phyloP scores from a whole-genome alignment of 306 rosid species.

The Sophora flavescens region DNA sequence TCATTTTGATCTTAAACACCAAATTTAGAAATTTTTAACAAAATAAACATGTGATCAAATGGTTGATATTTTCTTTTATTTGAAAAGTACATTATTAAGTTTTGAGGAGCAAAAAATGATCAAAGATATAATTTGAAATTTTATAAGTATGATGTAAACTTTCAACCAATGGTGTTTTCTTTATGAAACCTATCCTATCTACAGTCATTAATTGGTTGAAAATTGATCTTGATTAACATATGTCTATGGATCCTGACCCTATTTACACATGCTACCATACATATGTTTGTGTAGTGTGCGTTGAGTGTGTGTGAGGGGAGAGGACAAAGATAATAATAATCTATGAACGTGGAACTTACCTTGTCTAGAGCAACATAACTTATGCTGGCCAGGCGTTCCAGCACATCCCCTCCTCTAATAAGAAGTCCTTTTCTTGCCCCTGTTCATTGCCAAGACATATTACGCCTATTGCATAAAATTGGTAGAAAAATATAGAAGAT shows the following conservation, averaged over 20 bases:
- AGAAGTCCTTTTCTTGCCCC: slow-evolving; percentile 99
- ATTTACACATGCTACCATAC: slow-evolving; percentile 10
- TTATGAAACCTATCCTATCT: slow-evolving; percentile 28
- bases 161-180: slow-evolving; percentile 8
- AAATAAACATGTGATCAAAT: slow-evolving; percentile 21
- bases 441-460: slow-evolving; percentile 49
- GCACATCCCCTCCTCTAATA: slow-evolving; percentile 94
- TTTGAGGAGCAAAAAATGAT: slow-evolving; percentile 14
- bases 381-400: slow-evolving; percentile 84
- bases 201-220: slow-evolving; percentile 24
- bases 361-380: slow-evolving; percentile 89
- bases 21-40: slow-evolving; percentile 6
- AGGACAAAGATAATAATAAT: slow-evolving; percentile 14
- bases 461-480: slow-evolving; percentile 30
- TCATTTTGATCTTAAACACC: not conserved
- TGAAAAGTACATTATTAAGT: not conserved
- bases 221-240: slow-evolving; percentile 7
- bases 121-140: slow-evolving; percentile 21
- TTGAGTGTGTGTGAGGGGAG: not conserved
- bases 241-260: slow-evolving; percentile 26
- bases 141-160: not conserved
- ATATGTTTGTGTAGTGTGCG: not conserved
- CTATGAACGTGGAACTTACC: slow-evolving; percentile 52
- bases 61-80: not conserved
- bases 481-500: slow-evolving; percentile 8